Base-by-base conservation (phyloP, 352 stramenopile genomes). In the Phytophthora pisi region DNA sequence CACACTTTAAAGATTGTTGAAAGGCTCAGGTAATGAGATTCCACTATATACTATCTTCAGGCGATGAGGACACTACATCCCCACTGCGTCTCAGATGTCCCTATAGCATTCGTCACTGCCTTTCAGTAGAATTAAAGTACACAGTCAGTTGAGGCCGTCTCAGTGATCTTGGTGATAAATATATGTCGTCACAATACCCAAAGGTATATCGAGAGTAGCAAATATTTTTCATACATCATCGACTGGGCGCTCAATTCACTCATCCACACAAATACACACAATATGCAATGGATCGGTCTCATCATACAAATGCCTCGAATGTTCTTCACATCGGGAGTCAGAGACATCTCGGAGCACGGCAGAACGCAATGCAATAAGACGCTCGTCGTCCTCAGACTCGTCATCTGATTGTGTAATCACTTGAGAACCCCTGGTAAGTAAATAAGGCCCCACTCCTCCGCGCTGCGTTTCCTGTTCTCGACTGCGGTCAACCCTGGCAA, bases 301-400 rank as follows among this genome's bases (percentile, higher is more conserved):
- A 93, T 95, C 88, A 95, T 95, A 95, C 88, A 95, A 95, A 95
- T 95, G 88, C 88, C 88, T 95, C 88, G 88, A 64, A 86, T 93
- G 72, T 72, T 92, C 84, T 87, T 95, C 87, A 95, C 83, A 75
- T 88, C 67, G 61, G 79, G 81, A 86, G 63, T 81, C 63, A 26
- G 66, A 82, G 70, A 54, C 62, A 59, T 73, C 72, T 84, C 42
- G 72, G 58, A 85, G 76, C 83, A 79, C 78, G 57, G 85, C 86
- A 95, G 86, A 93, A 93, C 88, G 85, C 85, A 78, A 75, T 70
- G 74, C 86, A 87, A 72, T 82, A 72, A 82, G 62, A 66, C 73
- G 58, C 70, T 78, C 68, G 62, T 90, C 79, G 40, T 88, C 84
- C 82, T 95, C 88, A 95, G 88, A 92, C 86, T 95, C 88, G 88